phyloP scores from a whole-genome alignment of 2,329 filamentous ascomycete species.

The Stagonosporopsis cucurbitacearum region DNA sequence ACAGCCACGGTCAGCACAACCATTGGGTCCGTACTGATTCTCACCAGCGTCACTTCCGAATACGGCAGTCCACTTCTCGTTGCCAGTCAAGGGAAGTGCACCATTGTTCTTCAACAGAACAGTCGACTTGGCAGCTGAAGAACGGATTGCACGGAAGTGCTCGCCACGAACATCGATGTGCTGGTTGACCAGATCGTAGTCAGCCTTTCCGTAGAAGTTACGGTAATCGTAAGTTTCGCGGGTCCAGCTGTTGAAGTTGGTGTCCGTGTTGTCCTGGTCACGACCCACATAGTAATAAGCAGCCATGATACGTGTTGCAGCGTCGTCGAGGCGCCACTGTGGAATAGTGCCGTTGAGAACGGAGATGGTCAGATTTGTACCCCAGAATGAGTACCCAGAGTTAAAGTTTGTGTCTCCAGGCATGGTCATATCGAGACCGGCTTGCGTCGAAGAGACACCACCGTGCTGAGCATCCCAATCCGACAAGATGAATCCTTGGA shows the following conservation, averaged over 20 bases:
- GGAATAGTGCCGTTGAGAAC: constrained; percentile 90
- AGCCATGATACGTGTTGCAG: constrained; percentile 81
- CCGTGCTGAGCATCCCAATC: constrained; percentile 81
- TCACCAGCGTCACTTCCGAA: constrained; percentile 59
- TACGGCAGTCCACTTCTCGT: constrained; percentile 56
- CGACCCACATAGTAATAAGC: constrained; percentile 70
- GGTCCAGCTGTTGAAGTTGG: constrained; percentile 92
- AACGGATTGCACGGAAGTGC: constrained; percentile 75
- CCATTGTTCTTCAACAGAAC: constrained; percentile 77
- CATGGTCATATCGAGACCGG: constrained; percentile 88
- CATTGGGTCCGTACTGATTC: constrained; percentile 56
- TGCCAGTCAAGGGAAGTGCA: constrained; percentile 54
- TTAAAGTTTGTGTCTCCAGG: constrained; percentile 78
- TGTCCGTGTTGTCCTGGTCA: constrained; percentile 58
- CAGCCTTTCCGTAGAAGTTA: constrained; percentile 68
- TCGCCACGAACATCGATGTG: constrained; percentile 83
- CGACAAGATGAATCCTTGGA: constrained; percentile 71
- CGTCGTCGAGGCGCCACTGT: constrained; percentile 87
- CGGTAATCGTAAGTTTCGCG: constrained; percentile 74
- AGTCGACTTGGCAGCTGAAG: constrained; percentile 78
- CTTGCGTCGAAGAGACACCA: constrained; percentile 69
- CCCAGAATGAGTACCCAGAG: constrained; percentile 77
- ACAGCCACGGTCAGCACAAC: constrained; percentile 53
- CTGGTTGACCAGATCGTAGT: constrained; percentile 72
- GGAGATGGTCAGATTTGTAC: constrained; percentile 83